Conservation (phyloP, 139 green algal species). For the Closterium sp. region DNA sequence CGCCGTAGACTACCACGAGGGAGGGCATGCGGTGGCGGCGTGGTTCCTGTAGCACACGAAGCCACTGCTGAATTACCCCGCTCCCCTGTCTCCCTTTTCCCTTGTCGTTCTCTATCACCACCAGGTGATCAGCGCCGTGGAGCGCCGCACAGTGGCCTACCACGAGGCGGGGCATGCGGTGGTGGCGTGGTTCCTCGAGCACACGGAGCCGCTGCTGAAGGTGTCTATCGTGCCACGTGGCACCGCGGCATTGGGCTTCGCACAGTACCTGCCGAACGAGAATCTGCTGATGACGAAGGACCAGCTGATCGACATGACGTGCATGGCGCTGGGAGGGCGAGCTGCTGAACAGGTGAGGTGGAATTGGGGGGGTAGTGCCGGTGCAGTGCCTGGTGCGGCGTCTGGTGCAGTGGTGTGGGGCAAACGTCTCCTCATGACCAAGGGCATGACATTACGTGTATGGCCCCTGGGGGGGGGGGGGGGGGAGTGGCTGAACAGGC, state of each 20-base stretch:
- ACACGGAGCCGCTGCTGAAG: slow-evolving; percentile 98
- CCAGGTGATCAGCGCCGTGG: slow-evolving; percentile 69
- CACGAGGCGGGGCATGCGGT: slow-evolving; percentile 93
- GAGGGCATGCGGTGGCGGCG: slow-evolving; percentile 84
- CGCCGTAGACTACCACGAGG: slow-evolving; percentile 90
- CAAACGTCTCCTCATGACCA: slow-evolving; percentile 92
- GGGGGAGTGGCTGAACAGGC: slow-evolving; percentile 85
- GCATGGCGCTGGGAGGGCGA: slow-evolving; percentile 90
- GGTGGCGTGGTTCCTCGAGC: slow-evolving; percentile 95
- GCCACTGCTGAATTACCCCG: slow-evolving; percentile 84
- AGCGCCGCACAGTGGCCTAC: slow-evolving; percentile 95
- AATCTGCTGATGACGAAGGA: slow-evolving; percentile 93
- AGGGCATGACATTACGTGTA: slow-evolving; percentile 75
- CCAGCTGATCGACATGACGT: slow-evolving; percentile 88
- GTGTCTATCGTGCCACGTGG: slow-evolving; percentile 97
- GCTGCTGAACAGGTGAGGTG: slow-evolving; percentile 79
- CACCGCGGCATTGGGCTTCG: slow-evolving; percentile 92
- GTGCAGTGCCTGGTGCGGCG: too few species aligned
- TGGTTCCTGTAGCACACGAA: slow-evolving; percentile 98
- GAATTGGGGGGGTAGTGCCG: neutral
- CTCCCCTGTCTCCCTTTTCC: too few species aligned
- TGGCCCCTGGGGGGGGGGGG: slow-evolving; percentile 80
- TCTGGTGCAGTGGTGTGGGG: too few species aligned
- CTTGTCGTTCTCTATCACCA: neutral
- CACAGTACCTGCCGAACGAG: slow-evolving; percentile 99